Percentiles rank a stretch among this genome's conserved stretches.
These are phyloP conservation scores for Marasmius sp. DNA, from an alignment of 1,284 basidiomycete genomes.

Conservation along the genomic window DNA sequence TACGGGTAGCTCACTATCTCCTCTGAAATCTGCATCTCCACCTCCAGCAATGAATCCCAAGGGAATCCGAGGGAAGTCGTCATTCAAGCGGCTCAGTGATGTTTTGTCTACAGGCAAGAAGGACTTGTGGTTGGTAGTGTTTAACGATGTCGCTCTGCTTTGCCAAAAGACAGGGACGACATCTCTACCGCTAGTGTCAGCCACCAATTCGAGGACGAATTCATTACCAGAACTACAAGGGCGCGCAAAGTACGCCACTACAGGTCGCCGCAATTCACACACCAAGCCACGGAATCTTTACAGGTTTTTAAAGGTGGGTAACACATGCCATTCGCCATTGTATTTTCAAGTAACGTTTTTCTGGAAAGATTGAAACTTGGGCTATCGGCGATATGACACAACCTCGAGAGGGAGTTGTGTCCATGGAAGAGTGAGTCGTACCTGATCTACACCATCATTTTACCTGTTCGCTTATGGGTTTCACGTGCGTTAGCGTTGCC, in stretches of 20 bases:
- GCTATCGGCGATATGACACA: slow-evolving; percentile 73
- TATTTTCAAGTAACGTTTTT: background rate
- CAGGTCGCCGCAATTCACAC: slow-evolving; percentile 68
- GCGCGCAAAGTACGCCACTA: slow-evolving; percentile 78
- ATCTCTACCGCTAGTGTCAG: slow-evolving; percentile 77
- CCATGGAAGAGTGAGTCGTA: slow-evolving; percentile 80
- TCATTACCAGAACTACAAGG: slow-evolving; percentile 79
- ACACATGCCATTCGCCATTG: slow-evolving; percentile 5
- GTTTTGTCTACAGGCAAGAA: slow-evolving; percentile 73
- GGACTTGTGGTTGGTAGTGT: slow-evolving; percentile 92
- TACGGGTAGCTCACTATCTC: slow-evolving; percentile 18
- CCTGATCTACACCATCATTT: slow-evolving; percentile 9
- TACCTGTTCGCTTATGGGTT: slow-evolving; percentile 7
- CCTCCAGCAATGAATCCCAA: slow-evolving; percentile 53
- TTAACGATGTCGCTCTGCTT: slow-evolving; percentile 92
- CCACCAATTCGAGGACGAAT: slow-evolving; percentile 65
- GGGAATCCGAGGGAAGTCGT: slow-evolving; percentile 74
- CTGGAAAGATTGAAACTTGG: slow-evolving; percentile 85
- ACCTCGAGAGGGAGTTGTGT: slow-evolving; percentile 71
- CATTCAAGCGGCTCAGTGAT: slow-evolving; percentile 84
- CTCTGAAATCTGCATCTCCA: slow-evolving; percentile 45
- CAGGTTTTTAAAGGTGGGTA: slow-evolving; percentile 75
- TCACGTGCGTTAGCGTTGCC: slow-evolving; percentile 51
- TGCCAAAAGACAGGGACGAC: slow-evolving; percentile 92
- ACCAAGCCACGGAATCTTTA: slow-evolving; percentile 88